Evolutionary conservation across 306 rosid genomes (phyloP).

Genomic region (Vigna radiata): DNA sequence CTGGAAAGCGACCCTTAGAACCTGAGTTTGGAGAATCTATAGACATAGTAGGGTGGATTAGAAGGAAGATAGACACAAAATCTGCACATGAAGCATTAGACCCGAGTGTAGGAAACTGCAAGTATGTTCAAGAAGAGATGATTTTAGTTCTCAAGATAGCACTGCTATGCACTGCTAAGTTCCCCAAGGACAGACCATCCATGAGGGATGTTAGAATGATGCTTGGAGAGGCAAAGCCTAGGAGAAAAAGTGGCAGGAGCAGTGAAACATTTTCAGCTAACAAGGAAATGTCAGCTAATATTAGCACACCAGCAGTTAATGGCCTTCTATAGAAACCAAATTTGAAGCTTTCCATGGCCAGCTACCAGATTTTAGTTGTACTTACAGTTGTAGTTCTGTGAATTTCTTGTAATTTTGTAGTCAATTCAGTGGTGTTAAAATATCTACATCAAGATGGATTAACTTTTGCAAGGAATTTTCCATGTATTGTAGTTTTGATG

Average conservation of each 20-base stretch:
- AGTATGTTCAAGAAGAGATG: slow-evolving; percentile 94
- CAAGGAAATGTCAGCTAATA: slow-evolving; percentile 67
- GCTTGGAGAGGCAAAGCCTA: slow-evolving; percentile 94
- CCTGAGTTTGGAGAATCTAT: slow-evolving; percentile 78
- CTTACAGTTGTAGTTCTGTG: slow-evolving; percentile 49
- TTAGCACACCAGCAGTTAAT: slow-evolving; percentile 67
- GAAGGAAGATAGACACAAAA: slow-evolving; percentile 63
- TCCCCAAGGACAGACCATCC: slow-evolving; percentile 92
- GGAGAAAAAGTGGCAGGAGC: slow-evolving; percentile 75
- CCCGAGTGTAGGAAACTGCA: slow-evolving; percentile 82
- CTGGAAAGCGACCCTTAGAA: slow-evolving; percentile 81
- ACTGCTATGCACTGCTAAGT: slow-evolving; percentile 89
- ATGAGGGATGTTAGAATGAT: slow-evolving; percentile 94
- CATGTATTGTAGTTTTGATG: neutral
- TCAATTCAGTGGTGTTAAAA: slow-evolving; percentile 45
- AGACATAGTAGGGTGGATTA: slow-evolving; percentile 91
- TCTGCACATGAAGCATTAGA: slow-evolving; percentile 80
- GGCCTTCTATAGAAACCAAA: slow-evolving; percentile 62
- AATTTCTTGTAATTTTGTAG: slow-evolving; percentile 51
- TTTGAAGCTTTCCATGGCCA: slow-evolving; percentile 16
- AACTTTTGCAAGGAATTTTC: slow-evolving; percentile 39
- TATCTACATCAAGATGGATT: slow-evolving; percentile 48
- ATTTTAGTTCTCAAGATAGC: slow-evolving; percentile 89
- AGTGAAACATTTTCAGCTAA: slow-evolving; percentile 51
- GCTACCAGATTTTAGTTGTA: slow-evolving; percentile 47